These are phyloP conservation scores for Colletotrichum coccodes DNA, from an alignment of 2,329 filamentous ascomycete genomes.

Conservation along the genomic window DNA sequence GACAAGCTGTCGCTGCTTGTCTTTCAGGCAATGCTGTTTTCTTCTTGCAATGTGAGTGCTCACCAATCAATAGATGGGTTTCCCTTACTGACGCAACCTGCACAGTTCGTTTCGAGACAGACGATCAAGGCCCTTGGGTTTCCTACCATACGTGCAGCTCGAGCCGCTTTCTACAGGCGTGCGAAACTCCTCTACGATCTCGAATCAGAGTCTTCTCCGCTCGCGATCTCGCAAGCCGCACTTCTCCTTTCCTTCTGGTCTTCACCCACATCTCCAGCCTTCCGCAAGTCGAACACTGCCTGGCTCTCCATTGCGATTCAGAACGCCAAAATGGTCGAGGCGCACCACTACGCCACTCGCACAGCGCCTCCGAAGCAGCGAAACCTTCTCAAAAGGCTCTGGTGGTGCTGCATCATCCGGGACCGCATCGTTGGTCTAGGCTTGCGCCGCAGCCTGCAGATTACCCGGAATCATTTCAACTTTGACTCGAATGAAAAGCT, in stretches of 20 bases:
- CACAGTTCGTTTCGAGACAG: constrained; percentile 50
- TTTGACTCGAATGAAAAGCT: constrained; percentile 50
- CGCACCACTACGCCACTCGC: constrained; percentile 50
- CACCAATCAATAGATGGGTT: constrained; percentile 5
- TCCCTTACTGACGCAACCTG: neutral
- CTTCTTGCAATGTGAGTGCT: constrained; percentile 49
- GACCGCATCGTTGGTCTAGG: constrained; percentile 61
- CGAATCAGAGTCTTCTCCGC: constrained; percentile 53
- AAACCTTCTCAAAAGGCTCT: constrained; percentile 58
- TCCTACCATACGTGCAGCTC: constrained; percentile 52
- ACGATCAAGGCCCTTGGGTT: constrained; percentile 54
- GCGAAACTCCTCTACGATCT: constrained; percentile 55
- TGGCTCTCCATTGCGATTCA: constrained; percentile 62
- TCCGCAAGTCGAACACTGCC: constrained; percentile 53
- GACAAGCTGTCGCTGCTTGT: constrained; percentile 54
- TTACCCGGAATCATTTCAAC: constrained; percentile 58
- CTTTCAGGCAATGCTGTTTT: constrained; percentile 57
- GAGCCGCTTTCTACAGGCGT: constrained; percentile 53
- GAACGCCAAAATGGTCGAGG: constrained; percentile 57
- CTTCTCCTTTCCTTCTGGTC: constrained; percentile 57
- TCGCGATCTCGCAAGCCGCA: constrained; percentile 52
- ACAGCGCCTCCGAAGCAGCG: constrained; percentile 48
- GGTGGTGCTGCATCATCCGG: constrained; percentile 65
- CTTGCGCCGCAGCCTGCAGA: constrained; percentile 60
- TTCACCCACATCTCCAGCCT: constrained; percentile 39